Conservation (phyloP, 148 eudicot genomes). For the Vaccinium vitisidaea region DNA sequence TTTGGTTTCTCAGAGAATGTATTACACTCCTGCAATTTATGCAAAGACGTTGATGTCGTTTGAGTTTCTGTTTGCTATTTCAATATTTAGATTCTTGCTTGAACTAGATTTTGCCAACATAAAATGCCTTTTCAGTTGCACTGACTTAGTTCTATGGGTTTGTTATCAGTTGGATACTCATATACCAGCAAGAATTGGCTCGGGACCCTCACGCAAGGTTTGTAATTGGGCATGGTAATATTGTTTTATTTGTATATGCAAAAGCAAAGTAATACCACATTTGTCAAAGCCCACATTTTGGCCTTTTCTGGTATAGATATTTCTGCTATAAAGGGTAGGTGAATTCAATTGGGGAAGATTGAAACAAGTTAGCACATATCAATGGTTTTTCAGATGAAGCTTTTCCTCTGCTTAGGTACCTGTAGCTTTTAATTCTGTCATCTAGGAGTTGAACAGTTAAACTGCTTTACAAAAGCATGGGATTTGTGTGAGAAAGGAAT, state of each 20-base stretch:
- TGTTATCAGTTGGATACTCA: slow-evolving; percentile 61
- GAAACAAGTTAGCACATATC: background rate
- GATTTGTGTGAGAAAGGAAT: background rate
- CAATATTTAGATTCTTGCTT: background rate
- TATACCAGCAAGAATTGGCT: slow-evolving; percentile 63
- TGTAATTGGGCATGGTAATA: slow-evolving; percentile 11
- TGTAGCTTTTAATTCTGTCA: background rate
- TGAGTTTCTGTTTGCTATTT: background rate
- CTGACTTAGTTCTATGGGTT: slow-evolving; percentile 21
- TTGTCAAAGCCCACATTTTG: background rate
- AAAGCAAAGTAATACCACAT: background rate
- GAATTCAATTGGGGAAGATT: background rate
- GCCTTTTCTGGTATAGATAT: background rate
- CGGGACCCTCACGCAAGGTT: slow-evolving; percentile 92
- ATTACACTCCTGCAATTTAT: background rate
- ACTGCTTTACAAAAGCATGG: background rate
- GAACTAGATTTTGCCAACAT: too few species aligned
- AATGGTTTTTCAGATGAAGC: background rate
- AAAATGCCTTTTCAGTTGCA: background rate
- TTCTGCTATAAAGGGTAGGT: background rate
- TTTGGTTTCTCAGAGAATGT: background rate
- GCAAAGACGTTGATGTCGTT: background rate
- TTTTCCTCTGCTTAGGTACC: background rate
- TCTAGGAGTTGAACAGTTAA: background rate
- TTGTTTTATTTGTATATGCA: background rate